A percentile compares a stretch with the other conserved stretches of the same genome.
Evolutionary conservation across 2,329 filamentous ascomycete species (phyloP).

Genomic region (Fusarium sp.): DNA sequence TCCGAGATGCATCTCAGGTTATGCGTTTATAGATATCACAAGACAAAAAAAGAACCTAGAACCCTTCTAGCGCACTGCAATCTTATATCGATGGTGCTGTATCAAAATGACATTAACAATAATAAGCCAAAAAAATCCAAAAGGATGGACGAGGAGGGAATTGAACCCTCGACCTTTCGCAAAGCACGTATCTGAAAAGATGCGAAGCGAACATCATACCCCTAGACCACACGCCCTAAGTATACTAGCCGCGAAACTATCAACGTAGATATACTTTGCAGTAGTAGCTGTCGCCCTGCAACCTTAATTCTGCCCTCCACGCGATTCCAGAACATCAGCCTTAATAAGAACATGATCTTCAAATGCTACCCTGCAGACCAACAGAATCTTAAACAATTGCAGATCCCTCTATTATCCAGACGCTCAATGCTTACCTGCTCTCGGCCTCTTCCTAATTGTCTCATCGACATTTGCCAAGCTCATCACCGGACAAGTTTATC

Average conservation of each 20-base stretch:
- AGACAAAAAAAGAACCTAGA: not conserved
- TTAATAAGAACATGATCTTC: not conserved
- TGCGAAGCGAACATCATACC: slow-evolving; percentile 34
- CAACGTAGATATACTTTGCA: accelerated
- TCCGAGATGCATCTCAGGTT: not conserved
- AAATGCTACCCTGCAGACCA: not conserved
- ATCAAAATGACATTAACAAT: too few relatives aligned
- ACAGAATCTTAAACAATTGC: not conserved
- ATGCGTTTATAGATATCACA: not conserved
- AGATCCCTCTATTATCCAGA: not conserved
- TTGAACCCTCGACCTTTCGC: slow-evolving; percentile 33
- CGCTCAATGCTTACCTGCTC: not conserved
- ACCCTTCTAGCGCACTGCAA: too few relatives aligned
- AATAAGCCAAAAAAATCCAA: not conserved
- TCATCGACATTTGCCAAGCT: not conserved
- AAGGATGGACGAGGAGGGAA: slow-evolving; percentile 18
- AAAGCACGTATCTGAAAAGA: not conserved
- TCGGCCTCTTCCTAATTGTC: not conserved
- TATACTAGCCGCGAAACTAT: not conserved
- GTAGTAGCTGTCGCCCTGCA: accelerated
- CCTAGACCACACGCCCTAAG: slow-evolving; percentile 25
- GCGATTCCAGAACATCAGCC: not conserved
- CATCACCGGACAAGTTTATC: not conserved
- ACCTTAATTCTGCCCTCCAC: not conserved
- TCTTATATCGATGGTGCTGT: too few relatives aligned